Conservation (phyloP, 2,329 filamentous ascomycete species). For the Talaromyces piceae region DNA sequence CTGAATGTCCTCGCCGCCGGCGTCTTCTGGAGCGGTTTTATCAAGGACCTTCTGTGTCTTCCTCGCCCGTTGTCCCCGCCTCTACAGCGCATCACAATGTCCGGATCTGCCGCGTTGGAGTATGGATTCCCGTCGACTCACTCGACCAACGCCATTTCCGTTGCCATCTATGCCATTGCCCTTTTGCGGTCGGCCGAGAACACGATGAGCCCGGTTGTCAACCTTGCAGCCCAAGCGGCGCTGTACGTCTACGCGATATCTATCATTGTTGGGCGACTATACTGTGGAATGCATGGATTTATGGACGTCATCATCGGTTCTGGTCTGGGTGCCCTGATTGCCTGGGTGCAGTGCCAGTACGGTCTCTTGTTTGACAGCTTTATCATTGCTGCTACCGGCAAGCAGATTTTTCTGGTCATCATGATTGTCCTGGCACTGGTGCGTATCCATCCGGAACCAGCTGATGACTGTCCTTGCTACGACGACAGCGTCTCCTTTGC, state of each 20-base stretch:
- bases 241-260: conserved; percentile 82
- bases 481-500: conserved; percentile 93
- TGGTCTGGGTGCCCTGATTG: conserved; percentile 61
- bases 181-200: conserved; percentile 60
- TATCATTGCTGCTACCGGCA: conserved; percentile 58
- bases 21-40: conserved; percentile 82
- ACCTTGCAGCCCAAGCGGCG: conserved; percentile 56
- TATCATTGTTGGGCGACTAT: conserved; percentile 83
- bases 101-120: conserved; percentile 85
- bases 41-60: conserved; percentile 90
- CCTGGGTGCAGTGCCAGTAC: conserved; percentile 47
- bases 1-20: conserved; percentile 69
- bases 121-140: conserved; percentile 98
- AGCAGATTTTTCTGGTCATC: conserved; percentile 57
- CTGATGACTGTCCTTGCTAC: conserved; percentile 94
- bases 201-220: conserved; percentile 51
- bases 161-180: conserved; percentile 75
- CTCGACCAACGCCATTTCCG: conserved; percentile 92
- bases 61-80: conserved; percentile 88
- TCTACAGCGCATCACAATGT: conserved; percentile 93
- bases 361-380: conserved; percentile 60
- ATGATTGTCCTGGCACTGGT: conserved; percentile 67
- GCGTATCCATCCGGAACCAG: conserved; percentile 87
- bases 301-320: conserved; percentile 81
- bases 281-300: conserved; percentile 99